Evolutionary conservation across 2,329 filamentous ascomycete genomes (phyloP).

Genomic region (Microdochium bolleyi): DNA sequence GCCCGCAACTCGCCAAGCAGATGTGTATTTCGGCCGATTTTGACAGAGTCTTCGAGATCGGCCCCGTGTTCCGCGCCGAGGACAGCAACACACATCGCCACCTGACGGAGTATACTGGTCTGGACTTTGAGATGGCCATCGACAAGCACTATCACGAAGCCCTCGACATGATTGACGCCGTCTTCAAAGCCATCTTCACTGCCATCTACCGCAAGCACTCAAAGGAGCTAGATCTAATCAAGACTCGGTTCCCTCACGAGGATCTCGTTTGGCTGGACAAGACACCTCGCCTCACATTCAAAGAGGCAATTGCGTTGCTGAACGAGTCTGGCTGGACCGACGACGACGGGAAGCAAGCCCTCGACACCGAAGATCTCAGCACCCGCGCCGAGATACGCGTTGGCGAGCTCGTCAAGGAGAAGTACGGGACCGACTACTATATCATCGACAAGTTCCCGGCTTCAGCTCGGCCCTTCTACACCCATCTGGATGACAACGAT

Average conservation of each 20-base stretch:
- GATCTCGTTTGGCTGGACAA: conserved; percentile 82
- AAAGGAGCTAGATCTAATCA: conserved; percentile 68
- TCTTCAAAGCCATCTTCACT: conserved; percentile 73
- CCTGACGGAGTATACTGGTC: conserved; percentile 86
- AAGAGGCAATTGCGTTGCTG: conserved; percentile 71
- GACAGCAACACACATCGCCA: conserved; percentile 95
- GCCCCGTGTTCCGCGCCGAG: conserved; percentile 85
- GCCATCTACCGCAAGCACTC: conserved; percentile 62
- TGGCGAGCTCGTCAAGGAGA: conserved; percentile 76
- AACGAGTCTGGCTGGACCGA: conserved; percentile 70
- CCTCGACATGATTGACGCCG: conserved; percentile 66
- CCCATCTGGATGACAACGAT: conserved; percentile 65
- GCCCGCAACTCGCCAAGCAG: conserved; percentile 86
- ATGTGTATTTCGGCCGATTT: conserved; percentile 89
- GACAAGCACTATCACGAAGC: conserved; percentile 86
- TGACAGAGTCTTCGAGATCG: conserved; percentile 81
- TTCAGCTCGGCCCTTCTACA: conserved; percentile 82
- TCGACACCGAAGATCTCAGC: conserved; percentile 70
- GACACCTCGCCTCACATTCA: conserved; percentile 75
- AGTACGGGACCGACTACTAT: conserved; percentile 85
- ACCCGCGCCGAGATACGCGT: conserved; percentile 84
- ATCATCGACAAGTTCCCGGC: conserved; percentile 89
- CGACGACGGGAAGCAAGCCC: conserved; percentile 65
- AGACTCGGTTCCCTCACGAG: conserved; percentile 76
- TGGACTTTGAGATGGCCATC: conserved; percentile 90